Base-by-base conservation (phyloP, 1,284 basidiomycete species). In the Cerrena zonata region DNA sequence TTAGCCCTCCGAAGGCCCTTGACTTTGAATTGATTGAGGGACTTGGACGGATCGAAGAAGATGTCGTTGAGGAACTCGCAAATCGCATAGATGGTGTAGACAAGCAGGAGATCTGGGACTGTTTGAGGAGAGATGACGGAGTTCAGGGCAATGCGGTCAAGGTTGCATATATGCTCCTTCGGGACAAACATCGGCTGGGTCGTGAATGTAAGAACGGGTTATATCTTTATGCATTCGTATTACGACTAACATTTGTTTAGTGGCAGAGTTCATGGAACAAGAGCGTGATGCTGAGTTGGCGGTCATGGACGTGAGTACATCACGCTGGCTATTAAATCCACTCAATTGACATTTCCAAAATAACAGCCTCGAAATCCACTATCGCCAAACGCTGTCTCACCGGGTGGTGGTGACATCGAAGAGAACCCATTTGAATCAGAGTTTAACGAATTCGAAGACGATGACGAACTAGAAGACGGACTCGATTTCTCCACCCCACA, bases 91-190 rank as follows among this genome's bases (percentile, higher is more conserved):
- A 80, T 0, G 88, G 84, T 0, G 86, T 95, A 26, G 81, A 82
- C 51, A 81, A 83, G 65, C 86, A 90, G 2, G 89, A 94, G 58
- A 80, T 98, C 4, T 91, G 90, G 86, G 84, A 89, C 52, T 87
- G 86, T 59, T 69, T 98, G 53, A 76, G 86, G 58, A 74, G 85
- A 55, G 86, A 93, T 43, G 90, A 93, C 51, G 86, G 87, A 0
- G 75, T 80, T 44, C 82, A 87, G 58, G 94, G 95, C 39, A 96
- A 97, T 64, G 89, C 93, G 52, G 87, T 98, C 65, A 95, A 97
- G 69, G 94, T 99, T 15, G 94, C 95, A 0, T 99, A 98, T 67
- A 86, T 95, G 80, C 76, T 98, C 2, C 76, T 96, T 49, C 76
- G 93, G 48, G 95, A 98, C 65, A 94, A 95, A 70, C 80, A 85